Evolutionary conservation across 208 protist genomes (phyloP).

Genomic region (Trypanosoma avium): DNA sequence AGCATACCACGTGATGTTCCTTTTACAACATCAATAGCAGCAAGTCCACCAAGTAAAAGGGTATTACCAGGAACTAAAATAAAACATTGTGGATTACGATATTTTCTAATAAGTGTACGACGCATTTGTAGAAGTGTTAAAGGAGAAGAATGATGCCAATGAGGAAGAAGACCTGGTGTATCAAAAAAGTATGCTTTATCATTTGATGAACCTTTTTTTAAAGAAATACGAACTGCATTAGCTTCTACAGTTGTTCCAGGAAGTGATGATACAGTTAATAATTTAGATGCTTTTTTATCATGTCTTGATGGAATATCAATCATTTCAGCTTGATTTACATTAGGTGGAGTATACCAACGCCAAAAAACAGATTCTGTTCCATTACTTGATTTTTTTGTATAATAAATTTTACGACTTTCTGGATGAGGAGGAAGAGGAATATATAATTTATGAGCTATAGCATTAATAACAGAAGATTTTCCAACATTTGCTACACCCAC

Average conservation of each 20-base stretch:
- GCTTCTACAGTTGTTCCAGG: slow-evolving; percentile 87
- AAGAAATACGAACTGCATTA: slow-evolving; percentile 73
- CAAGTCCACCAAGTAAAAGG: slow-evolving; percentile 82
- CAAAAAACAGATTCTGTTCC: slow-evolving; percentile 79
- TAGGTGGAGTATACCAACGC: slow-evolving; percentile 90
- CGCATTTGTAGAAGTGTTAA: slow-evolving; percentile 90
- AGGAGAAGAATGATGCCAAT: slow-evolving; percentile 82
- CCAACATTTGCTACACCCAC: slow-evolving; percentile 89
- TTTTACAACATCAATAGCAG: slow-evolving; percentile 82
- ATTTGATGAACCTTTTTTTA: slow-evolving; percentile 29
- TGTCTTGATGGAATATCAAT: slow-evolving; percentile 82
- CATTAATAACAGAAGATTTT: slow-evolving; percentile 93
- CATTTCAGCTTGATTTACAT: slow-evolving; percentile 90
- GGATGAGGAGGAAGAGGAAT: slow-evolving; percentile 86
- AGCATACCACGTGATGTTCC: slow-evolving; percentile 71
- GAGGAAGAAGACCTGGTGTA: slow-evolving; percentile 85
- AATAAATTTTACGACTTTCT: slow-evolving; percentile 86
- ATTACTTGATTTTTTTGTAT: slow-evolving; percentile 54
- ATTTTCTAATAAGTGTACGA: slow-evolving; percentile 84
- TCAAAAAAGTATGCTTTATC: slow-evolving; percentile 75
- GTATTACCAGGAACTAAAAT: slow-evolving; percentile 81
- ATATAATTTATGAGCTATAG: slow-evolving; percentile 86
- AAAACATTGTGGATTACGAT: slow-evolving; percentile 86
- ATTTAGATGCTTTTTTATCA: slow-evolving; percentile 85
- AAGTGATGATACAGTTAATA: slow-evolving; percentile 88